Evolutionary conservation across 2,329 filamentous ascomycete species (phyloP).

Genomic region (Aspergillus novofumigatus): DNA sequence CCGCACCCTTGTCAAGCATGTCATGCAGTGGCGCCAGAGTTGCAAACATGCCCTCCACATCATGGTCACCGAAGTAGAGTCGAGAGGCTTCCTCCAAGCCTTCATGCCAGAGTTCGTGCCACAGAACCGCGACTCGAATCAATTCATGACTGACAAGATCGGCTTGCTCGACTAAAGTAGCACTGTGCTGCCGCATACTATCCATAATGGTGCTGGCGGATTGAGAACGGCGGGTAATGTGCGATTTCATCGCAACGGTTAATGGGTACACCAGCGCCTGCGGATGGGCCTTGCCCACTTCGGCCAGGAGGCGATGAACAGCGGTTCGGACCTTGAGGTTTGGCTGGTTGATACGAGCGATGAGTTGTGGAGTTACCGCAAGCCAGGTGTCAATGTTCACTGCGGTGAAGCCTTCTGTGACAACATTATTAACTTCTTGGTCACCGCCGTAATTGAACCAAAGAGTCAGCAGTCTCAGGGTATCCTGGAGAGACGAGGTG

Average conservation of each 20-base stretch:
- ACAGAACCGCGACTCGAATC: slow-evolving; percentile 92
- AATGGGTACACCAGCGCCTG: slow-evolving; percentile 95
- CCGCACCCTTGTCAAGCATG: slow-evolving; percentile 82
- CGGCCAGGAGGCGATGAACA: slow-evolving; percentile 85
- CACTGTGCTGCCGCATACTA: slow-evolving; percentile 92
- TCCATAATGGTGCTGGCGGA: slow-evolving; percentile 96
- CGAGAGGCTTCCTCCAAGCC: slow-evolving; percentile 93
- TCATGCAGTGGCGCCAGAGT: slow-evolving; percentile 87
- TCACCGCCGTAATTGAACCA: slow-evolving; percentile 95
- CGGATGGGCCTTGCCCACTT: slow-evolving; percentile 90
- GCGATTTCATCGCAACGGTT: slow-evolving; percentile 97
- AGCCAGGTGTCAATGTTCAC: slow-evolving; percentile 98
- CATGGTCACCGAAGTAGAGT: slow-evolving; percentile 94
- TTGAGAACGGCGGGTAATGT: slow-evolving; percentile 75
- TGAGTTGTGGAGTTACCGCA: slow-evolving; percentile 94
- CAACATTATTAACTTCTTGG: slow-evolving; percentile 78
- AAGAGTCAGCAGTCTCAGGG: slow-evolving; percentile 81
- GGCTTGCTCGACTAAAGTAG: slow-evolving; percentile 87
- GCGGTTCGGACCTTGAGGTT: slow-evolving; percentile 83
- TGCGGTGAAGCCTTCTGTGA: slow-evolving; percentile 84
- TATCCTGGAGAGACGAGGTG: slow-evolving; percentile 92
- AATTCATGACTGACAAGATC: slow-evolving; percentile 94
- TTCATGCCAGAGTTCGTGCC: slow-evolving; percentile 99
- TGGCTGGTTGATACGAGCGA: slow-evolving; percentile 94
- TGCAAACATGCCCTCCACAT: slow-evolving; percentile 95